Conservation (phyloP, 2,329 filamentous ascomycete species). For the Pseudocercospora eumusae region DNA sequence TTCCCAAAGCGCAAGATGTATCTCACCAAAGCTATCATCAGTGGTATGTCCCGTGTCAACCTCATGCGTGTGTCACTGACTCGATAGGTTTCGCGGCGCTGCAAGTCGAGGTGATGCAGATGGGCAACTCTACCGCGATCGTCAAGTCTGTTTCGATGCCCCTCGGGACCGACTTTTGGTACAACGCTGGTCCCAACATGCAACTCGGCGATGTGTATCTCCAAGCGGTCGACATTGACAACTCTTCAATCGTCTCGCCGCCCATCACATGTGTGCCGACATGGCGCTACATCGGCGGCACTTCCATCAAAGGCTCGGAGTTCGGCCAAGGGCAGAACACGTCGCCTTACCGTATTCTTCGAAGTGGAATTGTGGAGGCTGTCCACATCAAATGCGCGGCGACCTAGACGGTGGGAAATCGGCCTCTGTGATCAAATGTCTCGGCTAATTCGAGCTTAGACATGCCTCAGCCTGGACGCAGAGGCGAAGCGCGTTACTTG, state of each 20-base stretch:
- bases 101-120: not conserved
- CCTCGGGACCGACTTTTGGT: not conserved
- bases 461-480: not conserved
- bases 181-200: not conserved
- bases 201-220: not conserved
- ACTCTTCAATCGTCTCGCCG: not conserved
- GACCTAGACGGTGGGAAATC: not conserved
- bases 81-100: not conserved
- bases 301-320: not conserved
- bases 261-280: not conserved
- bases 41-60: not conserved
- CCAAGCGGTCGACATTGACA: not conserved
- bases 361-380: not conserved
- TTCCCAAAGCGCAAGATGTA: not conserved
- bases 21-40: not conserved
- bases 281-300: not conserved
- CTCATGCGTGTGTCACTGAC: too few species aligned
- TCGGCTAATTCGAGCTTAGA: not conserved
- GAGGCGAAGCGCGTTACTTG: not conserved
- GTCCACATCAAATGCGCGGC: not conserved
- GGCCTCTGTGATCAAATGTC: not conserved
- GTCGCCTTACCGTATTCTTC: not conserved
- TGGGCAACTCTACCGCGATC: not conserved
- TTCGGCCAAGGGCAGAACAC: not conserved
- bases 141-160: not conserved